These are phyloP conservation scores for Chrysopogon serrulatus DNA, from an alignment of 176 grass and related monocot species.

Conservation along the genomic window DNA sequence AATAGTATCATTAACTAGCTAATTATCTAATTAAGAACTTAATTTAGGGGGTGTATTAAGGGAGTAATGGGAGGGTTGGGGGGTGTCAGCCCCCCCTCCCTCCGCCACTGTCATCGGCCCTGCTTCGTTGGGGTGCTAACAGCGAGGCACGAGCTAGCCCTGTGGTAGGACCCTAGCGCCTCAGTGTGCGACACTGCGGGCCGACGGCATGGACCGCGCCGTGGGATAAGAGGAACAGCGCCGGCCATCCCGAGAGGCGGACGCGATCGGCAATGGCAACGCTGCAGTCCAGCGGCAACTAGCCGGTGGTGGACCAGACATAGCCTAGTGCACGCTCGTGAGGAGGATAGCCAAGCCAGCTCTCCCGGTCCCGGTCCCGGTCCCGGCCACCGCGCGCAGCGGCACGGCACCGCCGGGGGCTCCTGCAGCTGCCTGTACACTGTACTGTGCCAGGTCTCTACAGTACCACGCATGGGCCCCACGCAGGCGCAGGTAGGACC, in stretches of 20 bases:
- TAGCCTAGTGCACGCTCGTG: neutral
- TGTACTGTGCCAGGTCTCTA: no score
- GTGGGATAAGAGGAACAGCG: neutral
- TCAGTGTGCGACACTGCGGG: neutral
- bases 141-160: neutral
- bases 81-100: no score
- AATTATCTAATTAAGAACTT: no score
- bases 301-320: neutral
- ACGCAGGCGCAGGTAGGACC: neutral
- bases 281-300: neutral
- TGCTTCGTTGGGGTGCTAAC: neutral
- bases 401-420: neutral
- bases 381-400: no score
- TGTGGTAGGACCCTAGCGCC: no score
- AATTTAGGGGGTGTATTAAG: no score
- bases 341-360: neutral
- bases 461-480: no score
- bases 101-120: neutral
- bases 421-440: neutral
- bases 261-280: neutral
- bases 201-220: neutral
- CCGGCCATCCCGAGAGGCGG: neutral
- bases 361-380: neutral
- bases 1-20: no score
- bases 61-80: no score